Evolutionary conservation across 805 yeast species (phyloP).

Genomic region (Candida ponderosae): DNA sequence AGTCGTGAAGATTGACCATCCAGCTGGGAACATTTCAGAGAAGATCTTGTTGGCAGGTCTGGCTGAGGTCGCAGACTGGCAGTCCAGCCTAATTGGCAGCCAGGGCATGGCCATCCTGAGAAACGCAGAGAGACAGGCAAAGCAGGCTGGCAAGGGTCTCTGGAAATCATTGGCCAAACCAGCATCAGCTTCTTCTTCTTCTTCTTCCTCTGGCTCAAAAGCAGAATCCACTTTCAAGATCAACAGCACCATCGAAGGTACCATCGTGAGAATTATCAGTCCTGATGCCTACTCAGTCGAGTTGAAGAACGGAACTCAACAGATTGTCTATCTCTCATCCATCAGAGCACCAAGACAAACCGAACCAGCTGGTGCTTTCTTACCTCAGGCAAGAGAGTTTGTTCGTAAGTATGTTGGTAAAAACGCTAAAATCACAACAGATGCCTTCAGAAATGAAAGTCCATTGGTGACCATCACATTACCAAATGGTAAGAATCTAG

Average conservation of each 20-base stretch:
- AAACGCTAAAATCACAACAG: constrained; percentile 50
- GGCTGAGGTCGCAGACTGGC: constrained; percentile 78
- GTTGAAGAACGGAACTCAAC: constrained; percentile 33
- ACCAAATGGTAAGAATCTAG: constrained; percentile 49
- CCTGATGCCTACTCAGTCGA: constrained; percentile 61
- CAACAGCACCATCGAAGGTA: constrained; percentile 46
- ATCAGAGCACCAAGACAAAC: constrained; percentile 64
- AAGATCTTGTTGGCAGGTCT: constrained; percentile 61
- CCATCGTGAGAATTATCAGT: constrained; percentile 53
- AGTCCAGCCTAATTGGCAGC: constrained; percentile 60
- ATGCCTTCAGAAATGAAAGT: constrained; percentile 63
- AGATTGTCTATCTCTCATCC: constrained; percentile 69
- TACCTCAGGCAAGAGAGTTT: constrained; percentile 64
- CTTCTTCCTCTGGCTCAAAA: constrained; percentile 12
- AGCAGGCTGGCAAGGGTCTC: constrained; percentile 42
- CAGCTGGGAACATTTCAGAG: constrained; percentile 72
- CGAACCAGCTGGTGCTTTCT: constrained; percentile 52
- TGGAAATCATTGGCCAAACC: constrained; percentile 37
- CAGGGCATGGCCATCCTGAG: constrained; percentile 53
- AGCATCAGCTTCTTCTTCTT: constrained; percentile 13
- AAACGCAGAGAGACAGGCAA: constrained; percentile 58
- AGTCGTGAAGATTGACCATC: constrained; percentile 53
- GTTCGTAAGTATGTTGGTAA: constrained; percentile 70
- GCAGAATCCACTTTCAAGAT: constrained; percentile 23
- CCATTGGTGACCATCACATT: constrained; percentile 53